A percentile compares a stretch with the other conserved stretches of the same genome.
These are phyloP conservation scores for Cercophora samala DNA, from an alignment of 495 filamentous ascomycete genomes.

Conservation along the genomic window DNA sequence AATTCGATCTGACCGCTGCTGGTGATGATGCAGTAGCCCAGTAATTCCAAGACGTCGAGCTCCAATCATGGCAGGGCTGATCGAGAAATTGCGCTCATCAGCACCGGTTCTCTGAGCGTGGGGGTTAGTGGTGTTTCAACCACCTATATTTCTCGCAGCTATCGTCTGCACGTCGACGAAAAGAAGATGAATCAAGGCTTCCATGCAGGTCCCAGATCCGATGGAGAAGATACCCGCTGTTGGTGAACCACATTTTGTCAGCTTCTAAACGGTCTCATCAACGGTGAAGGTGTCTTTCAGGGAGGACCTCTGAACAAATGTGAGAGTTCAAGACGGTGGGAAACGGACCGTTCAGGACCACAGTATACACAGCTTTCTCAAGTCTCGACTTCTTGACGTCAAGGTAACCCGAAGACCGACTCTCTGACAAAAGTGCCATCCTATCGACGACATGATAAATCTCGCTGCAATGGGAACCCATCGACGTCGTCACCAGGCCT, in stretches of 20 bases:
- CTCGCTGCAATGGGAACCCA: too few relatives aligned
- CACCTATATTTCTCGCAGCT: background rate
- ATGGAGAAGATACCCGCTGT: background rate
- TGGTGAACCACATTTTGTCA: background rate
- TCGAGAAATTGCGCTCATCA: constrained; percentile 6
- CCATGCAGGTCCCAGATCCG: constrained; percentile 8
- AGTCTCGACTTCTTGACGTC: too few relatives aligned
- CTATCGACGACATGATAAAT: too few relatives aligned
- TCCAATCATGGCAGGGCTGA: background rate
- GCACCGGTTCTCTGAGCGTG: background rate
- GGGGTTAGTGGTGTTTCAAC: background rate
- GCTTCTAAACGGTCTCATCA: background rate
- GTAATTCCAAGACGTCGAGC: background rate
- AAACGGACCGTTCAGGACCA: background rate
- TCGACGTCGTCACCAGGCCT: too few relatives aligned
- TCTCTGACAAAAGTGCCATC: too few relatives aligned
- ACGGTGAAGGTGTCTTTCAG: background rate
- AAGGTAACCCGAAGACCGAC: too few relatives aligned
- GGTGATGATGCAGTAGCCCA: background rate
- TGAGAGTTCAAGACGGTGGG: background rate
- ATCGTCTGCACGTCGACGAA: constrained; percentile 6
- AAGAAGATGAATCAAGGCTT: background rate
- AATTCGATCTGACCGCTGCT: background rate
- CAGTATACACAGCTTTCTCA: background rate
- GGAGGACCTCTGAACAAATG: background rate